Percentiles rank a stretch among this genome's conserved stretches.
Evolutionary conservation across 2,329 filamentous ascomycete genomes (phyloP).

Genomic region (Sporothrix brasiliensis): DNA sequence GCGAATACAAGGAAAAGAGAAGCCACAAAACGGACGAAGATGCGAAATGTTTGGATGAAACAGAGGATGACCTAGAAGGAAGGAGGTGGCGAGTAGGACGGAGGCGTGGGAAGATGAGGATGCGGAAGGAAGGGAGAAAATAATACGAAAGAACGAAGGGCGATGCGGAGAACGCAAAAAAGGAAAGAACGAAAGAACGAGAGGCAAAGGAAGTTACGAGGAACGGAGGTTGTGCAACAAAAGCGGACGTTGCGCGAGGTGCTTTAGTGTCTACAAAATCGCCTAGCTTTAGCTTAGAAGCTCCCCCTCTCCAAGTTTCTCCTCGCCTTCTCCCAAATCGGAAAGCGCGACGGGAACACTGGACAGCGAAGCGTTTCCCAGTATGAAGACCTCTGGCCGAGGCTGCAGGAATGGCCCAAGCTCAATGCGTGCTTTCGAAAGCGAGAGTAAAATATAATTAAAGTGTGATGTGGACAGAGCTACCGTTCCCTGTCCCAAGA

Average conservation of each 20-base stretch:
- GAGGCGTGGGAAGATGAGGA: not conserved
- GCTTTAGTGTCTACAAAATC: conserved; percentile 7
- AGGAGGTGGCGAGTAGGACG: not conserved
- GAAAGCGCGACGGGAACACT: conserved; percentile 14
- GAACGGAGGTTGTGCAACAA: conserved; percentile 23
- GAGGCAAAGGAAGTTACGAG: not conserved
- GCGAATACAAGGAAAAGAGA: not conserved
- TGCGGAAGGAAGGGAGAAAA: conserved; percentile 18
- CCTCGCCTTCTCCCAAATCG: not conserved
- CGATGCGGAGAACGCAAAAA: not conserved
- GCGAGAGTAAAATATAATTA: not conserved
- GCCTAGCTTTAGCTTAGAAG: conserved; percentile 3
- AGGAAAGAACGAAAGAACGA: conserved; percentile 1
- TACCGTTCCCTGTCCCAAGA: too few relatives aligned
- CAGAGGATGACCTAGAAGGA: not conserved
- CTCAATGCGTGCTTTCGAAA: not conserved
- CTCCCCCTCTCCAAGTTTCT: conserved; percentile 16
- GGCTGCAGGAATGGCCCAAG: conserved; percentile 9
- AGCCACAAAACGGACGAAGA: not conserved
- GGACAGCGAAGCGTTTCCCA: not conserved
- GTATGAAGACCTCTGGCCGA: conserved; percentile 1
- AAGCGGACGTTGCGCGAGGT: conserved; percentile 26
- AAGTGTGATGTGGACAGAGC: not conserved
- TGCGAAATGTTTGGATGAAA: not conserved
- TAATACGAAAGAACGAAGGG: not conserved